These are phyloP conservation scores for Microbotryum silenes-acaulis DNA, from an alignment of 1,284 basidiomycete species.

Conservation along the genomic window DNA sequence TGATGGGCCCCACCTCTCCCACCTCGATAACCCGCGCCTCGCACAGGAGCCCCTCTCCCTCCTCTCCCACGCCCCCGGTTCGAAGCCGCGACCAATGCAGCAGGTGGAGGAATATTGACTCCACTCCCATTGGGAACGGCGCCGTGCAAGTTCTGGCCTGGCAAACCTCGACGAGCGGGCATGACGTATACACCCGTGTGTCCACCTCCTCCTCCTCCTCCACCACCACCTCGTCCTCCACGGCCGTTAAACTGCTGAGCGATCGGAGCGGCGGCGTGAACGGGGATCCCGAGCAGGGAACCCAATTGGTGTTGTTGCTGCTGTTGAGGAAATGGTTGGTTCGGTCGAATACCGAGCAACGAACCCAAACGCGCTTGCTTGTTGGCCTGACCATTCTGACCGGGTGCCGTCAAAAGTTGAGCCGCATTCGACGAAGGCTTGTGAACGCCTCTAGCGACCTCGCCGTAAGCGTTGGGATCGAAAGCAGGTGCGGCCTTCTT, in stretches of 20 bases:
- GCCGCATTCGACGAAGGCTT: background rate
- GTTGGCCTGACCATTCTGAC: background rate
- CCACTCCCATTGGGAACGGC: slow-evolving; percentile 1
- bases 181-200: background rate
- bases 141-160: too few relatives aligned
- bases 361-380: background rate
- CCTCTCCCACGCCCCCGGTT: too few relatives aligned
- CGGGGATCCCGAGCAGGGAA: slow-evolving; percentile 18
- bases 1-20: too few relatives aligned
- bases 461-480: slow-evolving; percentile 17
- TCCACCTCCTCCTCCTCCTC: background rate
- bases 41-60: too few relatives aligned
- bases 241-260: background rate
- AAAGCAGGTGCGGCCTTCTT: slow-evolving; percentile 9
- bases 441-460: slow-evolving; percentile 19
- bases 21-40: too few relatives aligned
- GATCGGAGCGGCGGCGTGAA: background rate
- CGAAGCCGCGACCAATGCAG: too few relatives aligned
- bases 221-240: background rate
- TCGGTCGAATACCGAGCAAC: background rate
- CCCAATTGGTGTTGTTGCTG: slow-evolving; percentile 23
- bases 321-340: background rate
- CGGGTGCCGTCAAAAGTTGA: background rate
- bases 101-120: background rate
- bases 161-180: background rate